Percentiles rank a stretch among this genome's conserved stretches.
Conservation (phyloP, 805 yeast species). For the Wickerhamomyces chaumierensis region DNA sequence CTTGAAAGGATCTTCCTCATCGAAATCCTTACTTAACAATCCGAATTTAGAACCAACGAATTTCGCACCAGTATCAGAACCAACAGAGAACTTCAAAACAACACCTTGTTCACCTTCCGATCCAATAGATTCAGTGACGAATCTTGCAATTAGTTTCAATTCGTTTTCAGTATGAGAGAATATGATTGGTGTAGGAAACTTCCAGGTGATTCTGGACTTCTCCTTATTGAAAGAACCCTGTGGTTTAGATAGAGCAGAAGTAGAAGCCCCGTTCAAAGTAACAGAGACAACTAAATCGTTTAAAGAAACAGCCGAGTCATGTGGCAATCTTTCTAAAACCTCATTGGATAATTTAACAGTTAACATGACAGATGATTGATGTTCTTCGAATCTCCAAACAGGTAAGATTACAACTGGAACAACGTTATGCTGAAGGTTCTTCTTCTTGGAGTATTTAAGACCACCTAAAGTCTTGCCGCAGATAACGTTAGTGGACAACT, state of each 20-base stretch:
- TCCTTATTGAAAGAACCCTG: constrained; percentile 86
- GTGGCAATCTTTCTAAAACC: constrained; percentile 24
- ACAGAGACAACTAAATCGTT: constrained; percentile 32
- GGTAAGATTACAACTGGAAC: constrained; percentile 65
- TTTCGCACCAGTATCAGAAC: constrained; percentile 30
- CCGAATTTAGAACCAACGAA: constrained; percentile 31
- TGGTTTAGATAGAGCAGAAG: constrained; percentile 81
- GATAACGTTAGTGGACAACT: constrained; percentile 37
- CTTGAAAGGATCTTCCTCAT: constrained; percentile 28
- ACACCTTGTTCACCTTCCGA: constrained; percentile 69
- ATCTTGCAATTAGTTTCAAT: constrained; percentile 75
- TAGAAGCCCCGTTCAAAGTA: constrained; percentile 51
- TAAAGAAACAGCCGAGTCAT: constrained; percentile 25
- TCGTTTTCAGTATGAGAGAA: constrained; percentile 28
- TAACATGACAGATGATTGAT: constrained; percentile 77
- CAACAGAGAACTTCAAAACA: constrained; percentile 49
- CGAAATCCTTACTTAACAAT: constrained; percentile 25
- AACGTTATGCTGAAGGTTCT: constrained; percentile 30
- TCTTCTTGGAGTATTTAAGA: constrained; percentile 55
- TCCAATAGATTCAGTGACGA: constrained; percentile 63
- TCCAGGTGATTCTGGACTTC: constrained; percentile 80
- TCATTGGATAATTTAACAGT: constrained; percentile 47
- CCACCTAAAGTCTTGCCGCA: constrained; percentile 67
- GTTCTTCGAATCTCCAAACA: constrained; percentile 80
- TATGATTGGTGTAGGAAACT: constrained; percentile 34